Evolutionary conservation across 1,284 basidiomycete genomes (phyloP), one percentile per base, ranked within the genome.

Genomic region (Pseudozyma thailandica): DNA sequence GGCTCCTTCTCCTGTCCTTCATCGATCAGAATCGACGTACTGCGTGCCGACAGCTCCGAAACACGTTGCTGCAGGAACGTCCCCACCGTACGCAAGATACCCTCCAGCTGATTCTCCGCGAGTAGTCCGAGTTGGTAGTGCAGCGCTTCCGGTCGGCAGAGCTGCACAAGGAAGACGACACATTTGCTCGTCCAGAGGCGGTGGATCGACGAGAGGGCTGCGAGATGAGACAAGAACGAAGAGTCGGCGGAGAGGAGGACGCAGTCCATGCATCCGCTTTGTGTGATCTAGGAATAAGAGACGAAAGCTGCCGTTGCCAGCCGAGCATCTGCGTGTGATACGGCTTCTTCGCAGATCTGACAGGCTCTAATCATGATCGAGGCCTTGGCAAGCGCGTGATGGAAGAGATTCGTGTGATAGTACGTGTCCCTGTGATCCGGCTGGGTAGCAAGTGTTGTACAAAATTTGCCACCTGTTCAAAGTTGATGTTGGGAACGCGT

Each of bases 181-280:
- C 52, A 52, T 4, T 31, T 48, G 0, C 21, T 33, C 12, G 61
- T 56, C 57, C 64, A 61, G 20, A 49, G 54, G 21, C 56, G 64
- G 18, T 44, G 50, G 30, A 68, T 53, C 20, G 52, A 44, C 12
- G 64, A 57, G 6, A 68, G 25, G 1, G 52, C 57, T 18, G 57
- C 57, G 38, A 68, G 6, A 7, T 6, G 35, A 2, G 48, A 48
- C 4, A 50, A n/a, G 9, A 68, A 45, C 0, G 46, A 28, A 2
- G 57, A 37, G 2, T 26, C 2, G 2, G 45, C 18, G 3, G 61
- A 46, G 3, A 56, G 25, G 0, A 30, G 37, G 4, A 68, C 27
- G 7, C 15, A 35, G 15, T 61, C 64, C 52, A 61, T 35, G 42
- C 64, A 56, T 1, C 30, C 49, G 27, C 25, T 48, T 15, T 50